Evolutionary conservation across 495 filamentous ascomycete genomes (phyloP).

Genomic region (Penicillium desertorum): DNA sequence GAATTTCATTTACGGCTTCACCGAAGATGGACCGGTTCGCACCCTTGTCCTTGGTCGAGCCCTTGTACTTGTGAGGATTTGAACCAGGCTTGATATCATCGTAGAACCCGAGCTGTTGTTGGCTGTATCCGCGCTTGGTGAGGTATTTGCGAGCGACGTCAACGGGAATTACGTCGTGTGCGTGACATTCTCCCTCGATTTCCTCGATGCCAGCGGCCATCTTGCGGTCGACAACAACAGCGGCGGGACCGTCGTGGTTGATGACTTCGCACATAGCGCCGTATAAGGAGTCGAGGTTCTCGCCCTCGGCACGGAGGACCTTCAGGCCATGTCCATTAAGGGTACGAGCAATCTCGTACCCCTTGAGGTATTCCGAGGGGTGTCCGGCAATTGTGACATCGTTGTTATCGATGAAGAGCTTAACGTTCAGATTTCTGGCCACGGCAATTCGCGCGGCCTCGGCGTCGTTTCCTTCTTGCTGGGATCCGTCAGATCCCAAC

Average conservation of each 20-base stretch:
- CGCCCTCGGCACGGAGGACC: constrained; percentile 36
- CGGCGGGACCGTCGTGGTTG: constrained; percentile 35
- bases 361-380: constrained; percentile 38
- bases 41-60: constrained; percentile 38
- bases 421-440: constrained; percentile 39
- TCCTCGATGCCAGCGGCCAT: constrained; percentile 41
- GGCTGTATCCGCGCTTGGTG: constrained; percentile 38
- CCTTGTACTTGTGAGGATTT: constrained; percentile 39
- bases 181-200: constrained; percentile 36
- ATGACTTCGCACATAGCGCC: constrained; percentile 34
- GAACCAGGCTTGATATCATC: constrained; percentile 39
- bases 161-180: constrained; percentile 42
- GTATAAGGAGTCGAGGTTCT: constrained; percentile 39
- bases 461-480: constrained; percentile 45
- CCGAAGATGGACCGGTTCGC: constrained; percentile 40
- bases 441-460: constrained; percentile 43
- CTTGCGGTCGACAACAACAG: constrained; percentile 35
- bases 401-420: constrained; percentile 45
- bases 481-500: constrained; percentile 42
- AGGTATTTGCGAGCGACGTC: constrained; percentile 42
- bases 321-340: constrained; percentile 38
- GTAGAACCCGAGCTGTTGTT: constrained; percentile 39
- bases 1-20: constrained; percentile 40
- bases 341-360: constrained; percentile 34
- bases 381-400: constrained; percentile 45